Evolutionary conservation across 2,329 filamentous ascomycete genomes (phyloP), one percentile per base, ranked within the genome.

Genomic region (Paracamarosporium sp.): DNA sequence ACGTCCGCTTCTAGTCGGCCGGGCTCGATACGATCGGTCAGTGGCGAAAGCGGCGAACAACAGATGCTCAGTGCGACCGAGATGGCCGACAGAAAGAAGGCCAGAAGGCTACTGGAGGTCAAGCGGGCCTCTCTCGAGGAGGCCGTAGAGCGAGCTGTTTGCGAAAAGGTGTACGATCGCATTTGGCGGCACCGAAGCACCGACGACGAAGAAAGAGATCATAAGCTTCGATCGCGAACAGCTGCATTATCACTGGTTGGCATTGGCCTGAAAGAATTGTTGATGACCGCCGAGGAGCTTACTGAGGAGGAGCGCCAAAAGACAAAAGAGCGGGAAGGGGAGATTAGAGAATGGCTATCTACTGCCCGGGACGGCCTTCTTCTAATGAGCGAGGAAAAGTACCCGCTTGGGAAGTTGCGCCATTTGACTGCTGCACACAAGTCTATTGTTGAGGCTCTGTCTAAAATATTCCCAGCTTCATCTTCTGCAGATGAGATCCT

Each of bases 401-500:
- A 93, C 72, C 95, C 95, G 0, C 81, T 97, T 1, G 95, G 93
- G 17, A 99, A 99, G 78, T 84, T 98, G 40, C 91, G 93, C 69
- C 89, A 93, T 69, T 83, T 99, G 55, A 96, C 93, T 64, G 88
- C 89, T 36, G 91, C 92, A 3, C 95, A 98, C 76, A 96, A 96
- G 80, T 90, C 89, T 63, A 98, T 99, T 62, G 95, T 99, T 47
- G 94, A 98, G 74, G 93, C 93, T 4, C 74, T 90, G 17, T 88
- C 86, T 15, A 83, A 85, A 53, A 78, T 89, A 20, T 84, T 89
- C 53, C 85, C 87, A 8, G 86, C 93, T 0, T 86, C 86, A 0
- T 97, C 95, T 0, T 98, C 95, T 1, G 95, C 95, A 2, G 95
- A 99, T 72, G 95, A 98, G 78, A 96, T 99, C 53, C 88, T 99